Conservation (phyloP, 192 early-diverging fungal genomes). For the Anaeromyces robustus region DNA sequence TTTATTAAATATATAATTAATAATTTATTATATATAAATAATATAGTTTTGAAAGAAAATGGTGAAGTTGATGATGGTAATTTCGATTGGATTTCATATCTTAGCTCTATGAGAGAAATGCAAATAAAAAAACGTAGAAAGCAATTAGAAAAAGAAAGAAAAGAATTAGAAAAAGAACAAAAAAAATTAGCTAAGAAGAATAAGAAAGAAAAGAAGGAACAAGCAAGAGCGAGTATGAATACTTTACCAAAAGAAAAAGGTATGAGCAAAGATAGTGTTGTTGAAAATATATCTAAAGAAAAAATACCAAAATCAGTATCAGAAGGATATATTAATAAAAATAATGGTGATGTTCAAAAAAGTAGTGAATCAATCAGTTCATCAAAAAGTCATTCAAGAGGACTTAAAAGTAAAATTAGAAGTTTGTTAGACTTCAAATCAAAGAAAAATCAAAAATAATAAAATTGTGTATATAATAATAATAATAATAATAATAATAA, state of each 20-base stretch:
- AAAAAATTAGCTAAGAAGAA: neutral
- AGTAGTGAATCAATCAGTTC: neutral
- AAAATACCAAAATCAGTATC: neutral
- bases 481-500: no score
- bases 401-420: neutral
- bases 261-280: neutral
- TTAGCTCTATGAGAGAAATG: neutral
- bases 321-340: neutral
- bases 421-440: neutral
- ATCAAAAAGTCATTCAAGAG: neutral
- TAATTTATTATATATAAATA: no score
- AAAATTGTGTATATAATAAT: no score
- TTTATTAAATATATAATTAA: no score
- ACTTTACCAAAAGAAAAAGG: neutral
- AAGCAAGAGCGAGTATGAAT: neutral
- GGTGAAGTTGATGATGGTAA: neutral
- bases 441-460: neutral
- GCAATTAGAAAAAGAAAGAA: neutral
- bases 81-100: neutral
- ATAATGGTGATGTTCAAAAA: neutral
- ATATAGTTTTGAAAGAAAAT: neutral
- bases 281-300: neutral
- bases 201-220: neutral
- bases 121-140: neutral
- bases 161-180: neutral